phyloP scores from a whole-genome alignment of 805 yeast species.

The Helenozyma baotianmanensis region DNA sequence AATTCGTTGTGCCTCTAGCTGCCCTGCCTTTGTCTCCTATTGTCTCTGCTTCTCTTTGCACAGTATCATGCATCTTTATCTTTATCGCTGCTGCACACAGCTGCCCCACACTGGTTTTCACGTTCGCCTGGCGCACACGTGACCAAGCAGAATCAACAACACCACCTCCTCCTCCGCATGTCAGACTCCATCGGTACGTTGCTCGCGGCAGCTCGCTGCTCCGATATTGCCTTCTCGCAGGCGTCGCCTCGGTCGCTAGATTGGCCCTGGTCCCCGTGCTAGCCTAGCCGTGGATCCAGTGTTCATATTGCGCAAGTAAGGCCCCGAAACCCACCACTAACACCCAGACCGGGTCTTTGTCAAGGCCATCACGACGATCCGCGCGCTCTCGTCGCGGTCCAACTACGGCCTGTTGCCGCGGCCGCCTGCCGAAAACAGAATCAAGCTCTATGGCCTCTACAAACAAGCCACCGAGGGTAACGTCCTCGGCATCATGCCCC shows the following conservation, averaged over 20 bases:
- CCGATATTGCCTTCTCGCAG: no score
- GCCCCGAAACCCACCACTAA: no score
- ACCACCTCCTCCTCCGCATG: conserved; percentile 22
- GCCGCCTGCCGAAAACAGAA: conserved; percentile 69
- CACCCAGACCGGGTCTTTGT: conserved; percentile 69
- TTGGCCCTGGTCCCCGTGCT: no score
- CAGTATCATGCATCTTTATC: not conserved
- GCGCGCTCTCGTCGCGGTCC: conserved; percentile 62
- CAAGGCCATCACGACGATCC: conserved; percentile 75
- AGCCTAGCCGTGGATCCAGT: no score
- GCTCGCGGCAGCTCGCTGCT: not conserved
- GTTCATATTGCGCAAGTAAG: no score
- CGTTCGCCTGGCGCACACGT: conserved; percentile 1
- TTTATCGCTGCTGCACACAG: not conserved
- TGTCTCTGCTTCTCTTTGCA: not conserved
- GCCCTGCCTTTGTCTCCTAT: not conserved
- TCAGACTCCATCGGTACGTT: conserved; percentile 46
- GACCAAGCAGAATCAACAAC: conserved; percentile 1
- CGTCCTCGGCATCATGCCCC: conserved; percentile 60
- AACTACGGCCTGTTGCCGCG: conserved; percentile 63
- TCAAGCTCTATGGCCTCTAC: conserved; percentile 72
- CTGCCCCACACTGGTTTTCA: not conserved
- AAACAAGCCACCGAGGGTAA: conserved; percentile 90
- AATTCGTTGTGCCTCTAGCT: no score
- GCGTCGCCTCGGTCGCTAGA: no score